Base-by-base conservation (phyloP, 148 eudicot genomes). In the Rheum nobile region DNA sequence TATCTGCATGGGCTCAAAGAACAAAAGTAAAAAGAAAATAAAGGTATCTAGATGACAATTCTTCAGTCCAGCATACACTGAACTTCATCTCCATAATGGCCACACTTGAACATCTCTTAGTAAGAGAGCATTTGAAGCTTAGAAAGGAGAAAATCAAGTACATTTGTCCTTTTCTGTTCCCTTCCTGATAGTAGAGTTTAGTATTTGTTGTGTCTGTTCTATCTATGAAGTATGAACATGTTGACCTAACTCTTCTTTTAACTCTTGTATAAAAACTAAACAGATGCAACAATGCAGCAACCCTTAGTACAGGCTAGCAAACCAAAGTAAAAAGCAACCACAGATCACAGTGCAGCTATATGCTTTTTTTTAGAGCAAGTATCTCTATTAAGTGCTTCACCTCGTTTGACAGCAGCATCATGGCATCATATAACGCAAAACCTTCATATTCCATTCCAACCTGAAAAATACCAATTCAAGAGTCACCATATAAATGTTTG, bases 351-450 rank as follows among this genome's bases (percentile, higher is more conserved):
- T 71, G 34, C 52, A 42, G 52, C 55, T 1, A 34, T 31, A 65
- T 34, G 70, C 70, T 65, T 13, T 32, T 34, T 34, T 65, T 65
- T 5, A 65, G 38, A 65, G 14, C 70, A 65, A 31, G 16, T 34
- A 65, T 70, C n/a, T 57, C 67, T 11, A 31, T 70, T 16, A 48
- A 16, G 31, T 39, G 26, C 39, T 24, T 71, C 19, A 34, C 99
- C 97, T 95, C 94, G 74, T 84, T 87, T 77, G 85, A 80, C 59
- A 95, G 43, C 73, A 82, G 85, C 96, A 80, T 95, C 93, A 95
- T 79, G 21, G 90, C 85, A 85, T 95, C 97, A 88, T 95, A 91
- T 54, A 95, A 88, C 39, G 96, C 96, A 88, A 95, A 95, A 81
- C 99, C 99, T 75, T 90, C 96, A 8, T 82, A 77, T 80, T 90